phyloP scores from a whole-genome alignment of 2,329 filamentous ascomycete genomes.

The Diaporthe citrichinensis region DNA sequence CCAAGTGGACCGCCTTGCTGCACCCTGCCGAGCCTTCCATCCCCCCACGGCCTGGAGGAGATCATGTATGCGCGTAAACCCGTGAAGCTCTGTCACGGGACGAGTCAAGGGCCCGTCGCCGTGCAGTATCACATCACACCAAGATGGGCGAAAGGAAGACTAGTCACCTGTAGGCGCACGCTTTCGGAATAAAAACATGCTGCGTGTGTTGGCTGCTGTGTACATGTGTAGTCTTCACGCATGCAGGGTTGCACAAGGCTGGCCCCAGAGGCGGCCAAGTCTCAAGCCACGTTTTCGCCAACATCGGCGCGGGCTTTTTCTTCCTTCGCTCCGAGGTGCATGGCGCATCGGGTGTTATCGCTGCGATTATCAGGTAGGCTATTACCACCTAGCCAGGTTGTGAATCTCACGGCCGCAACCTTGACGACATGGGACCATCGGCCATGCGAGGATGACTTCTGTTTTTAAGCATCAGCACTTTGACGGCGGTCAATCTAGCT shows the following conservation, averaged over 20 bases:
- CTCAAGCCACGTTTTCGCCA: slow-evolving; percentile 27
- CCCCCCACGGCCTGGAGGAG: background rate
- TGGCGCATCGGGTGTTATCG: slow-evolving; percentile 6
- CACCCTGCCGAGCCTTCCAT: slow-evolving; percentile 1
- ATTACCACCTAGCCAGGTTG: background rate
- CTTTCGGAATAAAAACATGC: slow-evolving; percentile 5
- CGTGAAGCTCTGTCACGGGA: slow-evolving; percentile 18
- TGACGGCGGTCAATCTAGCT: slow-evolving; percentile 27
- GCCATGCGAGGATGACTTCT: background rate
- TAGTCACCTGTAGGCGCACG: slow-evolving; percentile 9
- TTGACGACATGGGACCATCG: slow-evolving; percentile 16
- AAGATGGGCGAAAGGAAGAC: slow-evolving; percentile 1
- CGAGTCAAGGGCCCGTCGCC: slow-evolving; percentile 19
- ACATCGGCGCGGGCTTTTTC: slow-evolving; percentile 12
- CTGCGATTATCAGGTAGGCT: background rate
- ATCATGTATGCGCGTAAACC: background rate
- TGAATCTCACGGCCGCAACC: slow-evolving; percentile 16
- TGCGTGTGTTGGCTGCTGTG: slow-evolving; percentile 5
- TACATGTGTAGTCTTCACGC: background rate
- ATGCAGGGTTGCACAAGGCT: slow-evolving; percentile 20
- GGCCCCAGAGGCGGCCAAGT: slow-evolving; percentile 16
- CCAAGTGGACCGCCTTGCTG: slow-evolving; percentile 10
- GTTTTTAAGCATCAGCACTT: slow-evolving; percentile 6
- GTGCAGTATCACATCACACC: slow-evolving; percentile 30
- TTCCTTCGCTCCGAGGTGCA: slow-evolving; percentile 25